Conservation (phyloP, 805 yeast genomes). For the Wickerhamomyces canadensis region DNA sequence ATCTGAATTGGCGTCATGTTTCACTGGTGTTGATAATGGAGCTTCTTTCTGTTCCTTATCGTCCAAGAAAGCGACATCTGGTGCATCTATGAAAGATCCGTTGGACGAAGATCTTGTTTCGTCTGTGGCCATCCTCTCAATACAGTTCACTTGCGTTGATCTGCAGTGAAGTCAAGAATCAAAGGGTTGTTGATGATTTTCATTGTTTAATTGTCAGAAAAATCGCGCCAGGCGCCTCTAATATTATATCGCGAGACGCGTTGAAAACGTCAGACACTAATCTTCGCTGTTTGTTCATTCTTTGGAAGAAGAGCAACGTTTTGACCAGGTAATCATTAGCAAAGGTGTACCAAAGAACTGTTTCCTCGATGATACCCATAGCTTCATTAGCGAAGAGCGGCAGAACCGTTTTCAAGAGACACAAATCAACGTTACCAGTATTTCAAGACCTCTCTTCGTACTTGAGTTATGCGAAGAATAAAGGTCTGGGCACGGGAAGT, state of each 20-base stretch:
- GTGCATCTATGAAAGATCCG: slow-evolving; percentile 1
- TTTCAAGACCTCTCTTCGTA: slow-evolving; percentile 6
- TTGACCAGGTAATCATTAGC: no score
- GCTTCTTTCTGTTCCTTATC: slow-evolving; percentile 1
- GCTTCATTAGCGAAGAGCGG: not conserved
- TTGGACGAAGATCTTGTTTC: not conserved
- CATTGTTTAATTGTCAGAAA: no score
- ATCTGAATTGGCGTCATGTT: not conserved
- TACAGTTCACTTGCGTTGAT: no score
- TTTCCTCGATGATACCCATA: not conserved
- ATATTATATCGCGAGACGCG: no score
- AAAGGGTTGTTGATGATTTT: no score
- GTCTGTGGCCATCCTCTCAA: no score
- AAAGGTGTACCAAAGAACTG: not conserved
- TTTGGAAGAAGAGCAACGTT: no score
- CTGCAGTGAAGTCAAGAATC: no score
- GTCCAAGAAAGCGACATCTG: not conserved
- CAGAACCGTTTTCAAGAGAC: not conserved
- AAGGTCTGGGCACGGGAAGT: slow-evolving; percentile 12
- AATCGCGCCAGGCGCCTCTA: no score
- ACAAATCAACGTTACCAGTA: not conserved
- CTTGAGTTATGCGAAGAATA: slow-evolving; percentile 14
- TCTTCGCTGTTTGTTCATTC: no score
- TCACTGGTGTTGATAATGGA: slow-evolving; percentile 7
- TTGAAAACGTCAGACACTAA: no score